Conservation (phyloP, 495 filamentous ascomycete species). For the Elaphomyces granulatus region DNA sequence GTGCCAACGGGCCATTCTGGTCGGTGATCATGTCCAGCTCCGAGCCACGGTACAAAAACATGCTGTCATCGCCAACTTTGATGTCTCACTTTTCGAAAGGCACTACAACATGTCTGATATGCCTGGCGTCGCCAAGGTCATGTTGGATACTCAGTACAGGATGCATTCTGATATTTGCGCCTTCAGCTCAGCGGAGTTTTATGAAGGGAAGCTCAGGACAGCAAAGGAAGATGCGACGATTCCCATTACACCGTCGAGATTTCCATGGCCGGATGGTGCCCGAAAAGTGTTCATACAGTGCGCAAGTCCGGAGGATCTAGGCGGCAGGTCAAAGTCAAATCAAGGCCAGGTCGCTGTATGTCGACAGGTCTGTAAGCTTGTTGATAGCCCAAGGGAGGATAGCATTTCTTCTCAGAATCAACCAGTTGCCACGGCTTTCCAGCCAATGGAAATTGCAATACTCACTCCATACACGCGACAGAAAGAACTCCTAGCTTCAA, state of each 20-base stretch:
- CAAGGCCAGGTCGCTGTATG: background rate
- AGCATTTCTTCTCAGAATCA: constrained; percentile 14
- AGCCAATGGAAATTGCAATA: constrained; percentile 21
- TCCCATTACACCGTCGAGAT: background rate
- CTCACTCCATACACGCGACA: constrained; percentile 34
- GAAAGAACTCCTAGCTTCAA: constrained; percentile 19
- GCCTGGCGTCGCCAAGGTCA: constrained; percentile 19
- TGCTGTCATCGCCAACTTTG: constrained; percentile 4
- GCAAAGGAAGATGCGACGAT: constrained; percentile 5
- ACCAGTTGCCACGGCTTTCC: constrained; percentile 15
- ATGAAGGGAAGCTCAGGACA: constrained; percentile 27
- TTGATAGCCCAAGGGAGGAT: constrained; percentile 9
- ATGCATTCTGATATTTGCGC: constrained; percentile 34
- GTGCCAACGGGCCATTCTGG: constrained; percentile 31
- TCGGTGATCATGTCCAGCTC: constrained; percentile 41
- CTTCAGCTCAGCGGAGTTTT: constrained; percentile 36
- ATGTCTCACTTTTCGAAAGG: background rate
- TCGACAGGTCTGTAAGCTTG: background rate
- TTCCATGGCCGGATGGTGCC: background rate
- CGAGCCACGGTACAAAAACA: constrained; percentile 32
- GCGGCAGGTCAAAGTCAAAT: background rate
- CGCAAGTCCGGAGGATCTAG: background rate
- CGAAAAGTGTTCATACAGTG: background rate
- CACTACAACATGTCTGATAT: background rate
- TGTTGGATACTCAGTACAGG: constrained; percentile 41